Evolutionary conservation across 2,329 filamentous ascomycete species (phyloP), one percentile per base, ranked within the genome.

Genomic region (Magnaporthales sp.): DNA sequence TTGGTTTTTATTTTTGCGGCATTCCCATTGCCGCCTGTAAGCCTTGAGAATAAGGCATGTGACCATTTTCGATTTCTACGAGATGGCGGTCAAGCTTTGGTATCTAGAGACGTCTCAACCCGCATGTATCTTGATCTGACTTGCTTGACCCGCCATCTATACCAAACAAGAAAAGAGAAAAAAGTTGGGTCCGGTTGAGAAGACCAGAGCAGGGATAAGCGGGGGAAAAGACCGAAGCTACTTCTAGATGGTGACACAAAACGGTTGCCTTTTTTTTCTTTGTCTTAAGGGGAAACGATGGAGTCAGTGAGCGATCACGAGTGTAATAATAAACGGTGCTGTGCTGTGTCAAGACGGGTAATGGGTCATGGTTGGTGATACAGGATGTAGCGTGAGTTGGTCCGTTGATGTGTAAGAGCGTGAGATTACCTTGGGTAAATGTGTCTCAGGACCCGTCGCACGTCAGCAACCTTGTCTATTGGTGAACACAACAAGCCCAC

Each of bases 251-350:
- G 54, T 58, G 24, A 58, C 22, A 58, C 54, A 22, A 58, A 58
- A 58, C 11, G 22, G 54, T 26, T 58, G 54, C 54, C 54, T 58
- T 58, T 58, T 51, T 56, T 58, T 58, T 26, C 24, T 58, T 58
- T 58, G 54, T 58, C 4, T 24, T 24, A 15, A 58, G 54, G 54
- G 24, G 54, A 26, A 15, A 24, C 24, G 10, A 58, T 22, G 54
- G 54, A 58, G 54, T 26, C 54, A 58, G 54, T 58, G 54, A 58
- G 54, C 54, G 54, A 58, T 58, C 54, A 58, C 54, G 54, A 58
- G 54, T 58, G 54, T 58, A 58, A 58, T 58, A 58, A 58, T 58
- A 58, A 26, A 26, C 54, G 24, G 54, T 58, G 54, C 24, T 58
- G 54, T 58, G 54, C 54, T 26, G 24, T 58, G 54, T 58, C 54